Base-by-base conservation (phyloP, 2,329 filamentous ascomycete species). In the Penicillium hordei region DNA sequence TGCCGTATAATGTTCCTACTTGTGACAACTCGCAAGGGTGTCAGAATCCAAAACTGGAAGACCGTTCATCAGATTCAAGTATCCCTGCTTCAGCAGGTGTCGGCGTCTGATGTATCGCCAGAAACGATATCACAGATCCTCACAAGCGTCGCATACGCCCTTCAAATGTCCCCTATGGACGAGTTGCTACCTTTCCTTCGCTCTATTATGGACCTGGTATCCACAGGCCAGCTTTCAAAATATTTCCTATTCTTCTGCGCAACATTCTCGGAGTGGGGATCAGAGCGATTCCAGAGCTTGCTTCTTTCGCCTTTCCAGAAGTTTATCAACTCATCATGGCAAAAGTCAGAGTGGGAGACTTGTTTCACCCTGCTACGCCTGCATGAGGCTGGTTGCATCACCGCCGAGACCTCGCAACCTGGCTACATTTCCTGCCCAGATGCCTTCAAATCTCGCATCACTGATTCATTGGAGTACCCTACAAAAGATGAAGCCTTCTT, bases 181-280 rank as follows among this genome's bases (percentile, higher is more conserved):
- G 83, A 88, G 7, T 78, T 95, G 36, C 86, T 96, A 42, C 85
- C 90, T 1, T 83, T 85, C 38, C 83, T 93, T 56, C 82, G 84
- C 17, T 75, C 84, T 4, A 81, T 96, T 45, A 83, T 85, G 70
- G 85, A 88, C 34, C 78, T 79, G 4, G 77, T 96, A 48, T 86
- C 84, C 4, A 83, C 83, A 51, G 85, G 89, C 44, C 82, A 82
- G 1, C 82, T 93, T 67, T 84, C 88, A 68, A 76, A 76, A 51
- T 88, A 87, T 79, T 97, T 96, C 72, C 82, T 97, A 43, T 83
- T 87, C 0, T 96, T 97, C 73, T 97, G 91, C 74, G 88, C 88
- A 15, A 87, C 90, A 52, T 87, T 94, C 65, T 88, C 90, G 0
- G 84, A 91, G 53, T 79, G 95, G 36, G 87, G 92, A 45, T 72